Evolutionary conservation across 805 yeast genomes (phyloP), one percentile per base, ranked within the genome.

Genomic region (Candida dendrica): DNA sequence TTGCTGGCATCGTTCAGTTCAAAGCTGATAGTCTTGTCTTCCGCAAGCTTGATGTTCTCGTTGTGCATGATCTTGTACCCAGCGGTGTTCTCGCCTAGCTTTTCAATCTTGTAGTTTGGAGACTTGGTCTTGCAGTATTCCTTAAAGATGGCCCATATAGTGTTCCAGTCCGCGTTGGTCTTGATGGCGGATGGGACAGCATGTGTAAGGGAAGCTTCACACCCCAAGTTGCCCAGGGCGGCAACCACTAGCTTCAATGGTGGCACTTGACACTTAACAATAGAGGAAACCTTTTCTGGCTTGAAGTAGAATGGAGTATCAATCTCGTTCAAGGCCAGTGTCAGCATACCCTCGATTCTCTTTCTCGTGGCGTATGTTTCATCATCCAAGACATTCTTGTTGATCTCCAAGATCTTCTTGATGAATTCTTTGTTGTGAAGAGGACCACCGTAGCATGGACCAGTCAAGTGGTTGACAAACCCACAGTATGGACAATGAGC

Each of bases 361-460:
- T 84, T 82, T 19, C 75, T 69, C 0, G 99, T 93, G 38, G 83
- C 84, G 60, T 87, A 93, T 0, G 74, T 69, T 5, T 69, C 74
- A 22, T 70, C 69, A 42, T 73, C 78, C 18, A 79, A 71, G 8
- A 61, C 61, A 2, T 56, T 64, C 20, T 61, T 55, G 54, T 80
- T 74, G 48, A 79, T 63, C n/a, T 71, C 67, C 42, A 87, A 69
- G 37, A 90, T 71, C 49, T 69, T 75, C 22, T 76, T 69, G 35
- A 91, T 69, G 53, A 91, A 93, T 16, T 72, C 77, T 20, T 60
- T 58, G 55, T 83, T 74, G 55, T 91, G 98, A 43, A 93, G 61
- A 6, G 73, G 68, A 0, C 89, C 95, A 10, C 80, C 89, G 85
- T 95, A 93, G 96, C 93, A 85, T 46, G 99, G 99, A 4, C 99